phyloP scores from a whole-genome alignment of 768 basidiomycete species.

The Chiua virens region DNA sequence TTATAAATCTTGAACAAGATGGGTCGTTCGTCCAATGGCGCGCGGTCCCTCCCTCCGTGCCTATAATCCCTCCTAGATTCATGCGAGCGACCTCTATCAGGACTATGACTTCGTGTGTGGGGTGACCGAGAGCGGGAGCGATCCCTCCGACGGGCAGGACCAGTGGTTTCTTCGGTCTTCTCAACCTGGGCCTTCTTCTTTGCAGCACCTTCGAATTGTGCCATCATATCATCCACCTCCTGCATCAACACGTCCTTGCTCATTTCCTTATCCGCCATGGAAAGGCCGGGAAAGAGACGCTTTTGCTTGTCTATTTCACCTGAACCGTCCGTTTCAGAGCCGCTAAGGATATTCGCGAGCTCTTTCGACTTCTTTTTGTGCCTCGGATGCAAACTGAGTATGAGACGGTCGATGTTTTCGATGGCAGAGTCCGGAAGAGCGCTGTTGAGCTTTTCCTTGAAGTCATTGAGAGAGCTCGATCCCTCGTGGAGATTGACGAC shows the following conservation, averaged over 20 bases:
- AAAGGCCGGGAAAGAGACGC: conserved; percentile 88
- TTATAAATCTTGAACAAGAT: conserved; percentile 93
- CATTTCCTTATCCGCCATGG: conserved; percentile 69
- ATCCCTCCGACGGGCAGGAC: conserved; percentile 61
- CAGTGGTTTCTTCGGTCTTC: conserved; percentile 41
- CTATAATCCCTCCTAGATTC: conserved; percentile 42
- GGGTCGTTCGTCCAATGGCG: conserved; percentile 71
- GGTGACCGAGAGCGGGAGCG: conserved; percentile 46
- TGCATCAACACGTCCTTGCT: conserved; percentile 81
- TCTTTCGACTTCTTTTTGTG: conserved; percentile 70
- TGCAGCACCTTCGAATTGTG: conserved; percentile 65
- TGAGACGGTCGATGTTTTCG: conserved; percentile 91
- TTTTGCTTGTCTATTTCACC: conserved; percentile 72
- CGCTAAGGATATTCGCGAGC: conserved; percentile 38
- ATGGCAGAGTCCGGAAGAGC: conserved; percentile 89
- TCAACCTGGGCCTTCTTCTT: conserved; percentile 54
- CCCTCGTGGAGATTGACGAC: conserved; percentile 87
- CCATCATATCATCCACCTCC: conserved; percentile 90
- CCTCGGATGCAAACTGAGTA: conserved; percentile 93
- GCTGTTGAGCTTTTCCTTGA: conserved; percentile 77
- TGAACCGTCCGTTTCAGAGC: conserved; percentile 31
- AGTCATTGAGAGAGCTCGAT: conserved; percentile 73
- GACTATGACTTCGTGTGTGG: conserved; percentile 57
- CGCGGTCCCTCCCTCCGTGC: conserved; percentile 37
- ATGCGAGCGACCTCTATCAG: conserved; percentile 54